Conservation (phyloP, 108 stramenopile species). For the Fragilaria crotonensis region DNA sequence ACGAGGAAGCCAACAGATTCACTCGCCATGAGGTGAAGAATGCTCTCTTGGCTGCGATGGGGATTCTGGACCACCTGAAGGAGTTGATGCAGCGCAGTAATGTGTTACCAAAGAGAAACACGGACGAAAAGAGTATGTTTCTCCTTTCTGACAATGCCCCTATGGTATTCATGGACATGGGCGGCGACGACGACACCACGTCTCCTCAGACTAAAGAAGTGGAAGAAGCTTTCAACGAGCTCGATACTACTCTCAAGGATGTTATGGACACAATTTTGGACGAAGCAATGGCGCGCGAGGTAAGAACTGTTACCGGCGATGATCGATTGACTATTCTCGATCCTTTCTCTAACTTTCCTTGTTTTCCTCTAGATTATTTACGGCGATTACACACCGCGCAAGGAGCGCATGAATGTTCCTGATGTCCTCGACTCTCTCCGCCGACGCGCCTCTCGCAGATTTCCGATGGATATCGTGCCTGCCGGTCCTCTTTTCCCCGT, state of each 20-base stretch:
- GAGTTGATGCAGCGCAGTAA: not conserved
- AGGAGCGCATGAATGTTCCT: slow-evolving; percentile 33
- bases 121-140: not conserved
- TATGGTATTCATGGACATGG: not conserved
- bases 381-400: slow-evolving; percentile 32
- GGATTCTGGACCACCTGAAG: slow-evolving; percentile 19
- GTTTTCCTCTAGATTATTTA: slow-evolving; percentile 9
- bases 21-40: slow-evolving; percentile 70
- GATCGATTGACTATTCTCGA: slow-evolving; percentile 21
- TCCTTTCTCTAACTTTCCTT: not conserved
- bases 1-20: slow-evolving; percentile 56
- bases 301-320: slow-evolving; percentile 31
- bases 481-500: slow-evolving; percentile 26
- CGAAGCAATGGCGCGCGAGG: slow-evolving; percentile 70
- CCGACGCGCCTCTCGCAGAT: slow-evolving; percentile 16
- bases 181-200: not conserved
- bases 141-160: not conserved
- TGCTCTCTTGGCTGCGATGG: slow-evolving; percentile 58
- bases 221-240: slow-evolving; percentile 12
- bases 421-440: slow-evolving; percentile 13
- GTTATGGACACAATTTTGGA: slow-evolving; percentile 54
- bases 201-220: not conserved
- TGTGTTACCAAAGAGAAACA: not conserved
- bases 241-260: slow-evolving; percentile 40
- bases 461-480: slow-evolving; percentile 31